phyloP scores from a whole-genome alignment of 1,284 basidiomycete genomes.

The Macrocystidia cucumis region DNA sequence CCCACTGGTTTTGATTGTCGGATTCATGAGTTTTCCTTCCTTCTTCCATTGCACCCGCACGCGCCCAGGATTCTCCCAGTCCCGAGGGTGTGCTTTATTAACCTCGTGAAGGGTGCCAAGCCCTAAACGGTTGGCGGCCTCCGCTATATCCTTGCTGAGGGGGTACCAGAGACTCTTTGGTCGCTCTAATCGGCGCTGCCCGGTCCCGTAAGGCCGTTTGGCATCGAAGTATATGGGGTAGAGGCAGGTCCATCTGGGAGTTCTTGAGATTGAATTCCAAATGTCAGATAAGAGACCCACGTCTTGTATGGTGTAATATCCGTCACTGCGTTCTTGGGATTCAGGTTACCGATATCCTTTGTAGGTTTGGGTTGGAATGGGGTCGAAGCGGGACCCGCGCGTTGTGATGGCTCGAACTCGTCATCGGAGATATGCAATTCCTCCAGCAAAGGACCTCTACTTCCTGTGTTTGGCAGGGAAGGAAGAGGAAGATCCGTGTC shows the following conservation, averaged over 20 bases:
- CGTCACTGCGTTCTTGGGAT: conserved; percentile 36
- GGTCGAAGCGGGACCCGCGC: conserved; percentile 47
- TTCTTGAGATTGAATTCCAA: conserved; percentile 2
- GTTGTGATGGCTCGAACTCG: conserved; percentile 28
- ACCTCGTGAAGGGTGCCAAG: conserved; percentile 83
- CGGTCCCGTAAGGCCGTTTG: conserved; percentile 79
- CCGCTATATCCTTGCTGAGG: conserved; percentile 84
- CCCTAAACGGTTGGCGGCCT: conserved; percentile 72
- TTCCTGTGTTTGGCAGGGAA: conserved; percentile 57
- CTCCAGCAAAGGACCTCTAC: conserved; percentile 69
- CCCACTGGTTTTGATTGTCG: conserved; percentile 75
- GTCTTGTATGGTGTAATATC: conserved; percentile 76
- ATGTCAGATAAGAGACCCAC: conserved; percentile 31
- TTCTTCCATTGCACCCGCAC: conserved; percentile 89
- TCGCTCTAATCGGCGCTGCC: conserved; percentile 77
- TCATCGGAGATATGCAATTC: conserved; percentile 51
- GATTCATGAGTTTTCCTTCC: conserved; percentile 67
- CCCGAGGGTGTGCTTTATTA: conserved; percentile 84
- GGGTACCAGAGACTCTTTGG: conserved; percentile 91
- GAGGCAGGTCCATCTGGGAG: conserved; percentile 80
- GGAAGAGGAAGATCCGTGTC: conserved; percentile 80
- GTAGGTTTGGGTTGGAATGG: conserved; percentile 24
- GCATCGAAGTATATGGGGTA: conserved; percentile 98
- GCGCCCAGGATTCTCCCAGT: conserved; percentile 95
- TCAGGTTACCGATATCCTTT: conserved; percentile 14